phyloP scores from a whole-genome alignment of 108 stramenopile genomes.

The Parietichytrium sp. region DNA sequence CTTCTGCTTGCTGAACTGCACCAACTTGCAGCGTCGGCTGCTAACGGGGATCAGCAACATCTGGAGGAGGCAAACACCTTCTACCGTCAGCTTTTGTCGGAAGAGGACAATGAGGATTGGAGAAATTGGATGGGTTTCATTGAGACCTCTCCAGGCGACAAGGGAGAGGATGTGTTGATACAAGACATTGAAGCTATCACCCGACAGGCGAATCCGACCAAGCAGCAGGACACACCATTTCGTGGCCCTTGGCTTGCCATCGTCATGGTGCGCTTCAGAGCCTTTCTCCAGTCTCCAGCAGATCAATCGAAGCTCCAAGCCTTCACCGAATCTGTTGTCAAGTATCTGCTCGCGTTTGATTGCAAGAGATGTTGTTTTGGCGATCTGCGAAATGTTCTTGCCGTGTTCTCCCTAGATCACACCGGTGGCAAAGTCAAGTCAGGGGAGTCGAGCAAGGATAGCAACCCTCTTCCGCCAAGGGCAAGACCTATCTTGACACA shows the following conservation, averaged over 20 bases:
- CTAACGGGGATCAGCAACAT: too few relatives aligned
- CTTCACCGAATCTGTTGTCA: background rate
- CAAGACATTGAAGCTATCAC: background rate
- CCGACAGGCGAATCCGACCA: background rate
- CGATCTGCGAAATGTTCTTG: constrained; percentile 2
- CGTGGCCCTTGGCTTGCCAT: background rate
- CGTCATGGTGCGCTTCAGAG: background rate
- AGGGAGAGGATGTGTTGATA: background rate
- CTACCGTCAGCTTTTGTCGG: background rate
- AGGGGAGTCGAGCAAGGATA: background rate
- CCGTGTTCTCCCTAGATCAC: too few relatives aligned
- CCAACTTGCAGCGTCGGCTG: background rate
- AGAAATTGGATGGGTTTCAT: constrained; percentile 19
- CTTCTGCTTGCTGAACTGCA: background rate
- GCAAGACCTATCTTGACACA: background rate
- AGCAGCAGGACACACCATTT: background rate
- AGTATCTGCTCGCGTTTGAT: background rate
- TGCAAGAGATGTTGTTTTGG: constrained; percentile 33
- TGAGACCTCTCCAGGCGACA: background rate
- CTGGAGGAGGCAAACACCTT: background rate
- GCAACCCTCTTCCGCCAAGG: background rate
- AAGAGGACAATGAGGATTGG: constrained; percentile 13
- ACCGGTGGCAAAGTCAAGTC: too few relatives aligned
- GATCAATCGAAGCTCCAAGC: background rate
- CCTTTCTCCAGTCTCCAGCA: background rate